Percentiles rank a stretch among this genome's conserved stretches.
Evolutionary conservation across 83 land plant species (phyloP).

Genomic region (Picea abies): DNA sequence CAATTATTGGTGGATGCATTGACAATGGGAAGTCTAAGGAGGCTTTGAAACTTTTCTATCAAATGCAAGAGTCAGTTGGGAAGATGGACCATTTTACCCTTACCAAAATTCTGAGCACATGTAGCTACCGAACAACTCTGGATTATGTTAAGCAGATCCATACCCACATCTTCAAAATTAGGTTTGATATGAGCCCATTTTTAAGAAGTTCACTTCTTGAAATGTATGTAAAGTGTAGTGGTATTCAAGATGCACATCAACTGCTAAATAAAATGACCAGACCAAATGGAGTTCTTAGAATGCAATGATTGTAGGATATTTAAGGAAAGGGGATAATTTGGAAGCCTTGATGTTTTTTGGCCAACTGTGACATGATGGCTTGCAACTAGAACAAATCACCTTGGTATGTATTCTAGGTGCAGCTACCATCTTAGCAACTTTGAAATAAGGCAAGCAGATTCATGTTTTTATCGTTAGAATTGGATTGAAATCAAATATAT

Average conservation of each 20-base stretch:
- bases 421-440: too few species aligned
- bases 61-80: too few species aligned
- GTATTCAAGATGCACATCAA: slow-evolving; percentile 5
- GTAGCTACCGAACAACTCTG: too few species aligned
- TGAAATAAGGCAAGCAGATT: neutral
- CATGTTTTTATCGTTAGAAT: neutral
- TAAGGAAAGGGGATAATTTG: neutral
- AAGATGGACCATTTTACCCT: too few species aligned
- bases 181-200: neutral
- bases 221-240: slow-evolving; percentile 26
- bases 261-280: slow-evolving; percentile 18
- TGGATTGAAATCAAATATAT: neutral
- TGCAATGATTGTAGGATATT: slow-evolving; percentile 38
- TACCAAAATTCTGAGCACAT: too few species aligned
- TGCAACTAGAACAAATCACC: neutral
- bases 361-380: neutral
- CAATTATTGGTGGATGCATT: too few species aligned
- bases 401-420: neutral
- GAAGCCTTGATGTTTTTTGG: neutral
- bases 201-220: slow-evolving; percentile 10
- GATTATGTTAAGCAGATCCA: slow-evolving; percentile 5
- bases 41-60: too few species aligned
- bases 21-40: too few species aligned
- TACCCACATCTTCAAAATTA: neutral
- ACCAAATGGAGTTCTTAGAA: slow-evolving; percentile 52